Evolutionary conservation across 2,329 filamentous ascomycete species (phyloP), one percentile per base, ranked within the genome.

Genomic region (Aspergillus ruber): DNA sequence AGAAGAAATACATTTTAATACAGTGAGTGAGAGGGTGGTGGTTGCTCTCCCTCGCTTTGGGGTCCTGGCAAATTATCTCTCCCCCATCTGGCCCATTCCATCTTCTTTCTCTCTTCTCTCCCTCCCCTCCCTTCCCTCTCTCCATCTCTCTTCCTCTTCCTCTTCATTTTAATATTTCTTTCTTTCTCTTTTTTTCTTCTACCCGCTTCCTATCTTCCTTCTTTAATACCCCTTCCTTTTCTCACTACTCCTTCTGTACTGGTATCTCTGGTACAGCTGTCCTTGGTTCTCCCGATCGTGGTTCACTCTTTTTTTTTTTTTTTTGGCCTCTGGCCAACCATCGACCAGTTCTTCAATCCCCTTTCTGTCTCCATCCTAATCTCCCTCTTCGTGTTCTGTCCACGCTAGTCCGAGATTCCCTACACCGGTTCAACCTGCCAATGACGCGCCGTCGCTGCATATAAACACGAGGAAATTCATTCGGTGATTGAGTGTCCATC

Each of bases 71-170:
- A 29, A 29, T 29, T 29, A 29, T 29, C 18, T 29, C 18, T 39
- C 40, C 36, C 38, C 7, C 42, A 20, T 42, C 29, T 33, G 36
- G 17, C 39, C 46, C 47, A 42, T 50, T 48, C 44, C 45, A 44
- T 52, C 41, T 43, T 42, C 23, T 45, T 45, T 50, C 21, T 39
- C 44, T 45, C 45, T 47, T 47, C 25, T 47, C 47, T 49, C 46
- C 50, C 20, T 20, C 20, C 20, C 44, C 48, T 46, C 49, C 52
- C 46, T 52, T 53, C 44, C 51, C 47, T 43, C 43, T 47, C 43
- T 47, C 50, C 47, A 41, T 52, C 49, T 54, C 50, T 52, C 45
- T 51, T 46, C 42, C 51, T 47, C 50, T 56, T 43, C 48, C 50
- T 54, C 46, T 47, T 43, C 48, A 44, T 50, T 39, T 18, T 20